Percentiles rank a stretch among this genome's conserved stretches.
These are phyloP conservation scores for Trichaptum fuscoviolaceum DNA, from an alignment of 768 basidiomycete species.

Conservation along the genomic window DNA sequence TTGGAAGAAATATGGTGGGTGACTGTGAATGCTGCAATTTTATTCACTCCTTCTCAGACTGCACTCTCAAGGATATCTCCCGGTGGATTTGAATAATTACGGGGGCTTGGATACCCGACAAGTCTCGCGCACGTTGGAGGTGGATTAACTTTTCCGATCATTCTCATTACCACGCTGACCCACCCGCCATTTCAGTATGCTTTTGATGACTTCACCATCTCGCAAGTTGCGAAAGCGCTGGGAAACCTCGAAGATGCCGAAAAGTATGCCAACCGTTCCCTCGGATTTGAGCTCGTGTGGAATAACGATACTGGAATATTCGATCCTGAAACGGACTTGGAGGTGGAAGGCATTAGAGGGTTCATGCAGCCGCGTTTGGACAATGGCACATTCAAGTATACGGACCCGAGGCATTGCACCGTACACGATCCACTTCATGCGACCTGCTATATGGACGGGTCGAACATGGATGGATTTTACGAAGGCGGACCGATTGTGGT, in stretches of 20 bases:
- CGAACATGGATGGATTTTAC: constrained; percentile 8
- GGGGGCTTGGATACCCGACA: constrained; percentile 8
- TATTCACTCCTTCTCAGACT: background rate
- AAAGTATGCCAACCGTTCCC: constrained; percentile 3
- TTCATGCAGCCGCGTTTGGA: constrained; percentile 5
- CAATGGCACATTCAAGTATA: constrained; percentile 7
- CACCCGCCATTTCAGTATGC: background rate
- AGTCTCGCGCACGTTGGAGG: constrained; percentile 9
- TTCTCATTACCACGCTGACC: background rate
- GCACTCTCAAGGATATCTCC: constrained; percentile 2
- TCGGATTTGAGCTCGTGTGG: constrained; percentile 1
- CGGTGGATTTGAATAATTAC: background rate
- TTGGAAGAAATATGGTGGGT: constrained; percentile 4
- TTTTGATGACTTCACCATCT: constrained; percentile 10
- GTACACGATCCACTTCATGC: constrained; percentile 6
- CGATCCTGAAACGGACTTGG: background rate
- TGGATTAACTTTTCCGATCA: background rate
- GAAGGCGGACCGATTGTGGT: constrained; percentile 7
- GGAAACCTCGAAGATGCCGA: constrained; percentile 1
- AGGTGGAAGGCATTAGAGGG: background rate
- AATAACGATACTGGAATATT: background rate
- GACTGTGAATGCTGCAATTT: background rate
- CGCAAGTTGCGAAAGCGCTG: constrained; percentile 8
- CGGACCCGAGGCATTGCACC: constrained; percentile 9
- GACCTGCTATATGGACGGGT: constrained; percentile 4